Evolutionary conservation across 371 early-diverging fungal species (phyloP).

Genomic region (Circinella umbellata): DNA sequence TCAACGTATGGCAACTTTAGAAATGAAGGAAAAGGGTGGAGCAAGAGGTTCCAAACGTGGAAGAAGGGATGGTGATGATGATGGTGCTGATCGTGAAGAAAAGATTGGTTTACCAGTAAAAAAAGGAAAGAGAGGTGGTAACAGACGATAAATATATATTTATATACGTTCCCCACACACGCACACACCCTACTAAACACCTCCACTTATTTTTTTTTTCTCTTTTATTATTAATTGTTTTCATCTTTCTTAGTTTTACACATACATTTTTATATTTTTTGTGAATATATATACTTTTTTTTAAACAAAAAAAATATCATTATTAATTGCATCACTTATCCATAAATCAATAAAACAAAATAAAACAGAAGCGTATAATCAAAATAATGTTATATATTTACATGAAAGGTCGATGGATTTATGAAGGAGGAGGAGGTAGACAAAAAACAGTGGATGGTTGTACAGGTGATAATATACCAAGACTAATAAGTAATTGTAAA

Average conservation of each 20-base stretch:
- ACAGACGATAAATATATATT: not conserved
- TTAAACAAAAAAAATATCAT: not conserved
- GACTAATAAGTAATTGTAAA: not conserved
- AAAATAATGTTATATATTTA: not conserved
- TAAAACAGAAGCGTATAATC: no score
- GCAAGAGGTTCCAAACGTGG: conserved; percentile 60
- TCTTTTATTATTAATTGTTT: not conserved
- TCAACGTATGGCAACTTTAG: conserved; percentile 78
- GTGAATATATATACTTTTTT: no score
- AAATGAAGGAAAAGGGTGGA: conserved; percentile 68
- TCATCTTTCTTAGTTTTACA: no score
- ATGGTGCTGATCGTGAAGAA: conserved; percentile 56
- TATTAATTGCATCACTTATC: no score
- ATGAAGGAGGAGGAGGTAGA: not conserved
- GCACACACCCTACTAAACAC: no score
- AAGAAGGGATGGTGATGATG: conserved; percentile 52
- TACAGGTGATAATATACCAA: conserved; percentile 3
- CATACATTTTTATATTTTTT: not conserved
- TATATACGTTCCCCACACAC: not conserved
- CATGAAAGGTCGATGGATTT: no score
- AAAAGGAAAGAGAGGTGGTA: conserved; percentile 1
- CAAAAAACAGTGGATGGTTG: not conserved
- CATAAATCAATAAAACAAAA: no score
- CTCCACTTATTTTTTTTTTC: not conserved
- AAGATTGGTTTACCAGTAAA: conserved; percentile 19